phyloP scores from a whole-genome alignment of 73 alveolate species.

The Uronychia binucleata region DNA sequence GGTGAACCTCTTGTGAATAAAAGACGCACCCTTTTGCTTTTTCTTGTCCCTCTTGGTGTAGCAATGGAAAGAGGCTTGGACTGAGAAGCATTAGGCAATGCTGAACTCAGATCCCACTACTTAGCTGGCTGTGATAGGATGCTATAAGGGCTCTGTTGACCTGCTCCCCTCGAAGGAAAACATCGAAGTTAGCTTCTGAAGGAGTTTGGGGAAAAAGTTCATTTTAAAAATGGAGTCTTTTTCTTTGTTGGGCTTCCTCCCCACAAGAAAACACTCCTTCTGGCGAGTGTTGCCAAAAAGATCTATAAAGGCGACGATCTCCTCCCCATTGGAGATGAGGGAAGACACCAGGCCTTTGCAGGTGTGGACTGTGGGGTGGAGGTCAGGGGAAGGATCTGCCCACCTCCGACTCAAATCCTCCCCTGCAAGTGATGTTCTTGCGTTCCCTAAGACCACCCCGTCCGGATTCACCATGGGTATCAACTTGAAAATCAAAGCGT shows the following conservation, averaged over 20 bases:
- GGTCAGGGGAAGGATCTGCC: constrained; percentile 57
- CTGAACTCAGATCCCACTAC: too few relatives aligned
- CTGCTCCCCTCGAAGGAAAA: too few relatives aligned
- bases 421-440: constrained; percentile 69
- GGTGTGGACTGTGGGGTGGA: constrained; percentile 61
- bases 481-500: constrained; percentile 49
- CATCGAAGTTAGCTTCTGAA: neutral
- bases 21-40: too few relatives aligned
- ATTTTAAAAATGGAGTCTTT: neutral
- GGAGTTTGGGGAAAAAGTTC: neutral
- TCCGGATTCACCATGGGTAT: constrained; percentile 72
- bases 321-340: constrained; percentile 38
- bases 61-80: too few relatives aligned
- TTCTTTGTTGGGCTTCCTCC: neutral
- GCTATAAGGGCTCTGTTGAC: too few relatives aligned
- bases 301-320: constrained; percentile 54
- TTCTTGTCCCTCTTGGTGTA: too few relatives aligned
- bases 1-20: too few relatives aligned
- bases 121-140: too few relatives aligned
- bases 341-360: constrained; percentile 58
- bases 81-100: too few relatives aligned
- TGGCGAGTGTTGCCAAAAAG: constrained; percentile 46
- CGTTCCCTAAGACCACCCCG: constrained; percentile 68
- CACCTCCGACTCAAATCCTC: constrained; percentile 68
- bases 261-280: neutral